These are phyloP conservation scores for Phytophthora lateralis DNA, from an alignment of 352 stramenopile species.

Conservation along the genomic window DNA sequence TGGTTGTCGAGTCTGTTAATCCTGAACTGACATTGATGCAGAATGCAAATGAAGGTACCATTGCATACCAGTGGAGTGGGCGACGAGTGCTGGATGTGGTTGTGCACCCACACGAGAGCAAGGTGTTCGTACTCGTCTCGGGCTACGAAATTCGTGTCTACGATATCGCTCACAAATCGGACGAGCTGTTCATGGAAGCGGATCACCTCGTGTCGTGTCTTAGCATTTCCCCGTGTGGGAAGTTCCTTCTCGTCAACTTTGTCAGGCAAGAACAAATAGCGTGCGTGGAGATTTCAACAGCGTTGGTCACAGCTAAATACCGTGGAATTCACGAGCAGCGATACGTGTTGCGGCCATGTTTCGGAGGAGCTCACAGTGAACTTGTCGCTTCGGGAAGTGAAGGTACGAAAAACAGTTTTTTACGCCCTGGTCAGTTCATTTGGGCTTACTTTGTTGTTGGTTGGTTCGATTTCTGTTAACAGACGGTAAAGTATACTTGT, in stretches of 20 bases:
- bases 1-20: background rate
- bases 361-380: slow-evolving; percentile 52
- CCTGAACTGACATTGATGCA: slow-evolving; percentile 22
- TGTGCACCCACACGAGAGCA: slow-evolving; percentile 57
- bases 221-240: slow-evolving; percentile 44
- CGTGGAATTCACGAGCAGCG: slow-evolving; percentile 63
- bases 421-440: background rate
- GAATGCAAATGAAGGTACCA: slow-evolving; percentile 56
- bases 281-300: slow-evolving; percentile 53
- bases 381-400: slow-evolving; percentile 72
- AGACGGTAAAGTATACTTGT: slow-evolving; percentile 44
- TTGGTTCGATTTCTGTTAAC: no score
- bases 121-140: slow-evolving; percentile 65
- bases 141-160: slow-evolving; percentile 66
- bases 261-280: slow-evolving; percentile 65
- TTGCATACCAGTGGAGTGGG: slow-evolving; percentile 73
- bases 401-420: slow-evolving; percentile 42
- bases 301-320: slow-evolving; percentile 54
- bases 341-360: slow-evolving; percentile 71
- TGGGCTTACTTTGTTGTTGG: background rate
- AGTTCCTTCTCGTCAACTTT: slow-evolving; percentile 66
- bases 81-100: slow-evolving; percentile 63
- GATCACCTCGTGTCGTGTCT: slow-evolving; percentile 67
- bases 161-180: slow-evolving; percentile 60
- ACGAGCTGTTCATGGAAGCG: slow-evolving; percentile 57